These are phyloP conservation scores for Solanum microdontum DNA, from an alignment of 257 asterid genomes.

Conservation along the genomic window DNA sequence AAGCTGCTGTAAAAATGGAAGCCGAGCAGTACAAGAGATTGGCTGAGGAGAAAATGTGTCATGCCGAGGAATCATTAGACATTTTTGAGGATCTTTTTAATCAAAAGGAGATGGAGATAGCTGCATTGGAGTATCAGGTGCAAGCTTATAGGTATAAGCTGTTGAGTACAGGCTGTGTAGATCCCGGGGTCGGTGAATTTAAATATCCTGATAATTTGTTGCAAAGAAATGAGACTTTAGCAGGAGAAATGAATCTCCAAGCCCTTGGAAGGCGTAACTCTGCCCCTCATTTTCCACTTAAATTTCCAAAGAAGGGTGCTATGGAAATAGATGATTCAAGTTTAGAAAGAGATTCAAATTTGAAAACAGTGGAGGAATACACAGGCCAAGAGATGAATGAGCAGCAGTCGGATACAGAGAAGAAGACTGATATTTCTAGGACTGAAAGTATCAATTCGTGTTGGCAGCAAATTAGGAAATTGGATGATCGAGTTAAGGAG, in stretches of 20 bases:
- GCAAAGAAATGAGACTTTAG: constrained; percentile 33
- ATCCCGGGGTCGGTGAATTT: constrained; percentile 40
- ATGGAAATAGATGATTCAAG: constrained; percentile 29
- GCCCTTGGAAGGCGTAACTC: constrained; percentile 49
- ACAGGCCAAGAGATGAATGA: constrained; percentile 20
- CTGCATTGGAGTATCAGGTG: constrained; percentile 64
- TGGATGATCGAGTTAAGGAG: constrained; percentile 50
- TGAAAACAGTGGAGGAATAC: constrained; percentile 25
- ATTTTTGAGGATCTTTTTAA: constrained; percentile 66
- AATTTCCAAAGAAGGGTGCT: constrained; percentile 24
- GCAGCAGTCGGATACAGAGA: constrained; percentile 19
- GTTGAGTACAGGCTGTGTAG: constrained; percentile 49
- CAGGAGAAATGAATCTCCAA: constrained; percentile 18
- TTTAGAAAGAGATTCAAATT: constrained; percentile 13
- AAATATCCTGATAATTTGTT: constrained; percentile 38
- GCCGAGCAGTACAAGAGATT: constrained; percentile 80
- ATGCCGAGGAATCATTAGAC: constrained; percentile 72
- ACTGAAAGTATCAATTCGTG: constrained; percentile 30
- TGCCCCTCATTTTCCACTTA: constrained; percentile 28
- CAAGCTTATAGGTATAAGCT: constrained; percentile 48
- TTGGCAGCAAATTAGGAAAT: constrained; percentile 54
- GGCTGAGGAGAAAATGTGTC: constrained; percentile 76
- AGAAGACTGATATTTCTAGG: constrained; percentile 26
- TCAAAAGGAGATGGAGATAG: constrained; percentile 86
- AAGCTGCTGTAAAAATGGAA: constrained; percentile 78